Percentiles rank a stretch among this genome's conserved stretches.
Evolutionary conservation across 257 asterid species (phyloP).

Genomic region (Galeopsis tetrahit): DNA sequence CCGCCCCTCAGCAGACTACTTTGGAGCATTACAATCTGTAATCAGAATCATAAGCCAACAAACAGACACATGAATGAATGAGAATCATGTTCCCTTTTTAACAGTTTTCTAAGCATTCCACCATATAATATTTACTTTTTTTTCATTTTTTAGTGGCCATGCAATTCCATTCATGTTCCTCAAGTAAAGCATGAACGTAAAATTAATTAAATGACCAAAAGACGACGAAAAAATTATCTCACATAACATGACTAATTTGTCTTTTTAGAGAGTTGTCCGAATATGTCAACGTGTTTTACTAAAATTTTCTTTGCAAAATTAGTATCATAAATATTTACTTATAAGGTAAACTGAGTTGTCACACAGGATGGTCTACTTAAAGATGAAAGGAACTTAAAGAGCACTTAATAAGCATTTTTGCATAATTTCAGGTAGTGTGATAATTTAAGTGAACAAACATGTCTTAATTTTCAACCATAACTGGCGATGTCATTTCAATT

Average conservation of each 20-base stretch:
- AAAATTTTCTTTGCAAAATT: conserved; percentile 14
- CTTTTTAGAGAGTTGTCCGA: conserved; percentile 1
- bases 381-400: neutral
- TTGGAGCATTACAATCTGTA: conserved; percentile 80
- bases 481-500: neutral
- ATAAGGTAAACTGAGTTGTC: neutral
- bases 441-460: neutral
- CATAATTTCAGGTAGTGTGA: conserved; percentile 10
- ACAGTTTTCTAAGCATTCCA: conserved; percentile 11
- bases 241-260: neutral
- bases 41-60: conserved; percentile 21
- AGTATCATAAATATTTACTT: neutral
- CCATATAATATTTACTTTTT: neutral
- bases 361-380: neutral
- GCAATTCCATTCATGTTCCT: neutral
- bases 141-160: neutral
- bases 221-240: neutral
- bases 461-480: neutral
- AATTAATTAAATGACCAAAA: neutral
- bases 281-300: conserved; percentile 8
- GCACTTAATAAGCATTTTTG: conserved; percentile 1
- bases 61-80: neutral
- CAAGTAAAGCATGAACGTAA: neutral
- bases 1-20: conserved; percentile 66
- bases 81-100: neutral